Conservation (phyloP, 768 basidiomycete genomes). For the Lactarius sp. region DNA sequence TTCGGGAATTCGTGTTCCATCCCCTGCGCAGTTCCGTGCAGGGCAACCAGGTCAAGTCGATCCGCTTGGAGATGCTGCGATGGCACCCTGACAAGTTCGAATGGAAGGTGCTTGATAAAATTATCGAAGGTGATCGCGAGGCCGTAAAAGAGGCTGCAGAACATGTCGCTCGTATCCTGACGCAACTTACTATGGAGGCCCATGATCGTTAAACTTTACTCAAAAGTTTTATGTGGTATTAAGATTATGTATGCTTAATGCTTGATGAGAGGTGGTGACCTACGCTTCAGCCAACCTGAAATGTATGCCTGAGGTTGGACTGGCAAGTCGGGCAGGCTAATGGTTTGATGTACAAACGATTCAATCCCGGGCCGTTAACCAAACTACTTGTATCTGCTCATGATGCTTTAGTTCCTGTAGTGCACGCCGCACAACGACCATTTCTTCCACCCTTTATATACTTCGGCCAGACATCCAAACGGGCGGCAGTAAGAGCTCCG, state of each 20-base stretch:
- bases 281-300: no score
- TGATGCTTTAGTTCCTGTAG: constrained; percentile 9
- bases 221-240: no score
- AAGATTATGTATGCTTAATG: no score
- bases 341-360: constrained; percentile 28
- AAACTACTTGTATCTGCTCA: not conserved
- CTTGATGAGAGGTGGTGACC: not conserved
- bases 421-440: constrained; percentile 51
- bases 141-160: constrained; percentile 37
- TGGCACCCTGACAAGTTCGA: constrained; percentile 57
- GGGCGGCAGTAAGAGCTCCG: constrained; percentile 55
- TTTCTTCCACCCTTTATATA: constrained; percentile 88
- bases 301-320: no score
- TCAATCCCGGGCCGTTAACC: not conserved
- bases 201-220: not conserved
- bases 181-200: constrained; percentile 28
- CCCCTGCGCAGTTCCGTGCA: no score
- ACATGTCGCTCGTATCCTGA: constrained; percentile 40
- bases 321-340: not conserved
- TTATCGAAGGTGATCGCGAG: constrained; percentile 34
- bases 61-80: constrained; percentile 44
- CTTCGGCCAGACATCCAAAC: constrained; percentile 79
- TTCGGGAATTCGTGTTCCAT: constrained; percentile 41
- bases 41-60: constrained; percentile 30
- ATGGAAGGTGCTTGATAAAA: constrained; percentile 33